Conservation (phyloP, 2,329 filamentous ascomycete species). For the Epicoccum nigrum region DNA sequence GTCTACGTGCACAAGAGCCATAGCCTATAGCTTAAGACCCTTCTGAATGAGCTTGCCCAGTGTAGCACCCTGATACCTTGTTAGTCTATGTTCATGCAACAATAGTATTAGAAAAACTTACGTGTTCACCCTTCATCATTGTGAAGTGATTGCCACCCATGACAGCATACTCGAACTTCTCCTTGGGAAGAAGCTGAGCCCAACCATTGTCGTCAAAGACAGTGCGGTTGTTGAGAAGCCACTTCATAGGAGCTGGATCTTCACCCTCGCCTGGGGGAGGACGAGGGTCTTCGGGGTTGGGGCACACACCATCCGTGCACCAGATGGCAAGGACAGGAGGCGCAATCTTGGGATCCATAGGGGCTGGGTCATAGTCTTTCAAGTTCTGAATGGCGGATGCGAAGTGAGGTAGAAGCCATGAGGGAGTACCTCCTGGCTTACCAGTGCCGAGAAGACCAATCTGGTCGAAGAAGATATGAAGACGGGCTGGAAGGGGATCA, state of each 20-base stretch:
- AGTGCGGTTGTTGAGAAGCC: slow-evolving; percentile 74
- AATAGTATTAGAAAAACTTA: slow-evolving; percentile 38
- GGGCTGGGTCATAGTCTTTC: slow-evolving; percentile 70
- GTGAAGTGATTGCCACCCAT: slow-evolving; percentile 77
- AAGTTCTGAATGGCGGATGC: slow-evolving; percentile 70
- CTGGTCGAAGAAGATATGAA: slow-evolving; percentile 74
- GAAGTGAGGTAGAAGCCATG: slow-evolving; percentile 79
- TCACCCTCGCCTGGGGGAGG: slow-evolving; percentile 66
- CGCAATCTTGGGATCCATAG: slow-evolving; percentile 64
- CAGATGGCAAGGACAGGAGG: slow-evolving; percentile 71
- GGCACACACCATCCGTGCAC: slow-evolving; percentile 76
- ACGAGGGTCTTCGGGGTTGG: slow-evolving; percentile 67
- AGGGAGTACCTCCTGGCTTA: slow-evolving; percentile 64
- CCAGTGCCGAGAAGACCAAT: slow-evolving; percentile 73
- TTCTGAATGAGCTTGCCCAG: slow-evolving; percentile 53
- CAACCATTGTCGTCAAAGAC: slow-evolving; percentile 74
- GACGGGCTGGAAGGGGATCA: slow-evolving; percentile 57
- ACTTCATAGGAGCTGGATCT: slow-evolving; percentile 62
- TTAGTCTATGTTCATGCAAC: slow-evolving; percentile 29
- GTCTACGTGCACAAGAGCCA: slow-evolving; percentile 14
- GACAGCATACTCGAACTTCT: slow-evolving; percentile 68
- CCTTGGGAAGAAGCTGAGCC: slow-evolving; percentile 67
- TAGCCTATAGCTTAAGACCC: slow-evolving; percentile 45
- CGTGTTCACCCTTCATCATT: slow-evolving; percentile 71
- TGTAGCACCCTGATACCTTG: slow-evolving; percentile 41